Base-by-base conservation (phyloP, 805 yeast genomes). In the Monosporozyma aerobia region DNA sequence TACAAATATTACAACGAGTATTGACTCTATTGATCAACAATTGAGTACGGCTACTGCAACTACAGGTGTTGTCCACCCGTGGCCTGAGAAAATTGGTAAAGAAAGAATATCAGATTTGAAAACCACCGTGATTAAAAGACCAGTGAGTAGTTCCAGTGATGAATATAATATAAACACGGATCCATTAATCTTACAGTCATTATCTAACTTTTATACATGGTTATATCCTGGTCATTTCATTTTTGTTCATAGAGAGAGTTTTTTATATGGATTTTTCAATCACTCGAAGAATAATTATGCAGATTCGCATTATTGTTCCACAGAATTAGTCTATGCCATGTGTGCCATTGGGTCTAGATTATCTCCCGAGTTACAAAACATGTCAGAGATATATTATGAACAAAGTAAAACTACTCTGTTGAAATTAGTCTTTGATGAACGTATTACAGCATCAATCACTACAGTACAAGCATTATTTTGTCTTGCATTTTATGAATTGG, bases 171-270 rank as follows among this genome's bases (percentile, higher is more conserved):
- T 58, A 13, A 64, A 63, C 49, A 65, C 60, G 23, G 69, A 67
- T 53, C 62, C 67, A 9, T 55, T 55, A 32, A 61, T 68, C 14
- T 51, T 68, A 11, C 58, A 63, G 47, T 59, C 69, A 14, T 55
- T 69, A n/a, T 67, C 70, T 2, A 66, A 68, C 51, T 61, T 82
- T 62, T 82, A 81, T 63, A 75, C 74, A n/a, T 81, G 84, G 82
- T 77, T 79, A 55, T 82, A 82, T 56, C 86, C 86, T 3, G 86
- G 81, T 55, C 75, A 79, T 56, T 79, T 79, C 59, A 74, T 78
- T 69, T 82, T 80, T 58, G 73, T 82, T n/a, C 82, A 78, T 59
- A 68, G 87, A 54, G 87, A 82, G 57, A 79, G 83, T 14, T 81
- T 82, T 59, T 65, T 82, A 30, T 72, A 73, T 49, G 87, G 82